Evolutionary conservation across 2,329 filamentous ascomycete genomes (phyloP), one percentile per base, ranked within the genome.

Genomic region (Huntiella moniliformis): DNA sequence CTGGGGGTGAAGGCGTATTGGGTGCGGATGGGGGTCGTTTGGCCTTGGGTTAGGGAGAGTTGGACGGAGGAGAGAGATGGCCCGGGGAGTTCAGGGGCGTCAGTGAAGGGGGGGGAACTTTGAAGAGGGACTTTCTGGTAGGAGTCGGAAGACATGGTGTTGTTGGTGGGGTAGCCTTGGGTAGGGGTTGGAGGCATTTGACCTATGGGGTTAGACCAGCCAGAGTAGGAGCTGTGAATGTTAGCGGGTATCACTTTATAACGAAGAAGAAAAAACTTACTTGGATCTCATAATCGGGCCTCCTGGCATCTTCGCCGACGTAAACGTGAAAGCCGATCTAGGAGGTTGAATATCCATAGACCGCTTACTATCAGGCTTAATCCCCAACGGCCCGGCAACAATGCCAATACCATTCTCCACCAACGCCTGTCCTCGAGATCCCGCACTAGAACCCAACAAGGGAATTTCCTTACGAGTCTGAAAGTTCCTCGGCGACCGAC

Each of bases 381-480:
- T 63, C 2, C 63, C 61, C 37, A 75, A 55, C 7, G 71, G 67
- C 5, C 73, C 71, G 4, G 73, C 71, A 38, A 76, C 72, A 49
- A 77, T 73, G 5, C 73, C 72, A 31, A 76, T 56, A 2, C 73
- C 73, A 0, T 71, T 75, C 57, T 76, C 73, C n/a, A 77, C 73
- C 40, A 78, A 63, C 33, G 77, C 77, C 58, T 91, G 87, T 36
- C 85, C 77, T n/a, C 80, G 71, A 22, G 82, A 82, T 18, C 79
- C 78, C 16, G 79, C 79, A 52, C 81, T 84, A 12, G 73, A 77
- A 13, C 82, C 83, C 45, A 85, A 73, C 40, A 96, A 70, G 2
- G 88, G 86, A 50, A 94, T 81, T 60, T 96, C 88, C 60, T 94
- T 95, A 44, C 88, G 73, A 7, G 86, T 82, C 60, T 93, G 86